Evolutionary conservation across 2,329 filamentous ascomycete species (phyloP), one percentile per base, ranked within the genome.

Genomic region (Phaeophleospora eucalypticola): DNA sequence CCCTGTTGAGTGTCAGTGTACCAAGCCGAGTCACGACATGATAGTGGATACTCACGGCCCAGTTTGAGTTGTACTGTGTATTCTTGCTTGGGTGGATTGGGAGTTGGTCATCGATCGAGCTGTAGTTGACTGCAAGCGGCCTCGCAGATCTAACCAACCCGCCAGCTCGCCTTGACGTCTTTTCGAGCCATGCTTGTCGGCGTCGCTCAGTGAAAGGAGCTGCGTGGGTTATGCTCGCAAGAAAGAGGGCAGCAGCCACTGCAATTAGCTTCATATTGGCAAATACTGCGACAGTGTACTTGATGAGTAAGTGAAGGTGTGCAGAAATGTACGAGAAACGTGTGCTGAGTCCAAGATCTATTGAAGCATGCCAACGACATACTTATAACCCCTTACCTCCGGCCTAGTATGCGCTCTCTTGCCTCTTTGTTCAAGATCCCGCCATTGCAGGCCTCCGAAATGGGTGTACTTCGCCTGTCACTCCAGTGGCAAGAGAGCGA

Each of bases 1-100:
- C 80, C 33, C 33, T 35, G 12, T 4, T 35, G 4, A 35, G 33
- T 14, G n/a, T 6, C 33, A 35, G 17, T n/a, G n/a, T 16, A n/a
- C 8, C 27, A 32, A 32, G n/a, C 27, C 8, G n/a, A 32, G n/a
- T 32, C n/a, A 8, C 27, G n/a, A 32, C 8, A 32, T 32, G 27
- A 32, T 8, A n/a, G 27, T 8, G 8, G 4, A 35, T 6, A 14
- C 33, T 35, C 17, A 35, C 80, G 6, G 78, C 75, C 80, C 80
- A 82, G 69, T 82, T 82, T 57, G 65, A 68, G 49, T 68, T 74
- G 66, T 81, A 81, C 24, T 71, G 54, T 18, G 75, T 71, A n/a
- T 77, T 60, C 40, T 66, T 68, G 24, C 66, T 70, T 56, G 68
- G 70, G 34, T 58, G 45, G 15, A 60, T 54, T 7, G 66, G 51